Percentiles rank a stretch among this genome's conserved stretches.
phyloP scores from a whole-genome alignment of 106 monocot genomes.

The Chionographis japonica region DNA sequence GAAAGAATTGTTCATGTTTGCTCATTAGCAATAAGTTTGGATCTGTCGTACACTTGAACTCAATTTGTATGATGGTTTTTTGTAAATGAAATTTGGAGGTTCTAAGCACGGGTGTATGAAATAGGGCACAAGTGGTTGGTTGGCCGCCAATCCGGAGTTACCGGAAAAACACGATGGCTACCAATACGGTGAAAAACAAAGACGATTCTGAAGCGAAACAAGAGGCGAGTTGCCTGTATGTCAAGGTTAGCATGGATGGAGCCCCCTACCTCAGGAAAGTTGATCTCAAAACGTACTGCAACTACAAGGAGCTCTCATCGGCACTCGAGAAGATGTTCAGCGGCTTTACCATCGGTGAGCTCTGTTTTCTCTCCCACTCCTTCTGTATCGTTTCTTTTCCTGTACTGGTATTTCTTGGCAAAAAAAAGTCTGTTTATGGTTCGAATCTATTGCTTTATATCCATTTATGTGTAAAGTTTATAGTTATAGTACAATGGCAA shows the following conservation, averaged over 20 bases:
- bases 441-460: too few species aligned
- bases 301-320: constrained; percentile 50
- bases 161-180: constrained; percentile 45
- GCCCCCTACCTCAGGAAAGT: constrained; percentile 58
- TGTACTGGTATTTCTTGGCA: too few species aligned
- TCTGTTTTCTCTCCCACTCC: not conserved
- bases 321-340: constrained; percentile 59
- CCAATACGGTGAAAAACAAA: constrained; percentile 34
- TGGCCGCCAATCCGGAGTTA: constrained; percentile 60
- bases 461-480: too few species aligned
- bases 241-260: constrained; percentile 63
- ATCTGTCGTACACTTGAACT: too few species aligned
- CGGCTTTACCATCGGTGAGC: constrained; percentile 47
- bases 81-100: too few species aligned
- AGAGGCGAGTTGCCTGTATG: constrained; percentile 26
- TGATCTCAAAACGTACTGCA: constrained; percentile 34
- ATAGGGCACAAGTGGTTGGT: constrained; percentile 58
- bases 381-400: not conserved
- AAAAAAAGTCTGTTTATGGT: too few species aligned
- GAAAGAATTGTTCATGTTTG: too few species aligned
- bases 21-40: too few species aligned
- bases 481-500: too few species aligned
- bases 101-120: not conserved
- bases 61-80: too few species aligned
- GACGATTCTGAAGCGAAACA: constrained; percentile 31